A percentile compares a stretch with the other conserved stretches of the same genome.
Evolutionary conservation across 1,284 basidiomycete species (phyloP).

Genomic region (Schizopora paradoxa): DNA sequence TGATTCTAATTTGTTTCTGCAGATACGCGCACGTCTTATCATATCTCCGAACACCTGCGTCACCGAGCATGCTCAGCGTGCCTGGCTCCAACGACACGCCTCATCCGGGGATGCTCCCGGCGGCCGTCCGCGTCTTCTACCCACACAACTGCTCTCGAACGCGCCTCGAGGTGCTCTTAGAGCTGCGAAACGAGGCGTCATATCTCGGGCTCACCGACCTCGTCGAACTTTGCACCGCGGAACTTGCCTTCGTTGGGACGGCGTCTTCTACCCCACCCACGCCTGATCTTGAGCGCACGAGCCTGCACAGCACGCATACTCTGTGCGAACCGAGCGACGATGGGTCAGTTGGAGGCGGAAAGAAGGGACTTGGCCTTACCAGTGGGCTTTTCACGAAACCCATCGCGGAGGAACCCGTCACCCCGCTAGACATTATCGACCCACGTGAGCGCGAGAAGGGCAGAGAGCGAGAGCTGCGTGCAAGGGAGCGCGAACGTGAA

Average conservation of each 20-base stretch:
- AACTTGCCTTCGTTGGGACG: constrained; percentile 47
- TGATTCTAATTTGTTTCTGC: no score
- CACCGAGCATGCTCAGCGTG: no score
- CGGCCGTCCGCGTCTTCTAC: constrained; percentile 47
- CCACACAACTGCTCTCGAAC: constrained; percentile 30
- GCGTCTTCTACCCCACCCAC: constrained; percentile 23
- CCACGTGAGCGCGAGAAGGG: not conserved
- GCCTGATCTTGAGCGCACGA: constrained; percentile 26
- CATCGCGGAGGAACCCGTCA: constrained; percentile 2
- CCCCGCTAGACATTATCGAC: not conserved
- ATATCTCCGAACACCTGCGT: constrained; percentile 56
- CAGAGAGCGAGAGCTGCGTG: constrained; percentile 9
- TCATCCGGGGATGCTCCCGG: constrained; percentile 58
- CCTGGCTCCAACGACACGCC: constrained; percentile 42
- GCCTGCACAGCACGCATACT: constrained; percentile 28
- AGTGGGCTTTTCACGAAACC: constrained; percentile 5
- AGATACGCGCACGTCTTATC: constrained; percentile 66
- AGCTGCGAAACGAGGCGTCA: constrained; percentile 67
- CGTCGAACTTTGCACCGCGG: constrained; percentile 57
- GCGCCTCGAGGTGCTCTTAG: constrained; percentile 59
- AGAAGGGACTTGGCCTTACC: constrained; percentile 8
- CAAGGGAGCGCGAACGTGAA: constrained; percentile 1
- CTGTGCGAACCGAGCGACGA: constrained; percentile 25
- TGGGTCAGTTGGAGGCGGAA: not conserved
- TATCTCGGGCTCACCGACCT: constrained; percentile 63